Base-by-base conservation (phyloP, 768 basidiomycete species). In the Lepiota venenata region DNA sequence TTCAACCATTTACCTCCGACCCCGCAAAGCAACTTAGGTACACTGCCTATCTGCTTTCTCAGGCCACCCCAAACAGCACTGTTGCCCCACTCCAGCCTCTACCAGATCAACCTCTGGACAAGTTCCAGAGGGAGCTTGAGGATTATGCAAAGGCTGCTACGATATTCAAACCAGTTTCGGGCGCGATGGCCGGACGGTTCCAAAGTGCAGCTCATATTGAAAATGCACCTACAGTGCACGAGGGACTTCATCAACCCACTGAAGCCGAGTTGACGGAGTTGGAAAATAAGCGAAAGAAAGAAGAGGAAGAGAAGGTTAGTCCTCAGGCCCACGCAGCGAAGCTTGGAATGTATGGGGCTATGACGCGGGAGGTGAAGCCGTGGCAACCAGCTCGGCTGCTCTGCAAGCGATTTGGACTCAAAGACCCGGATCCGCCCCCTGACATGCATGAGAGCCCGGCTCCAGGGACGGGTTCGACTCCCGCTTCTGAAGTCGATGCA, bases 171-270 rank as follows among this genome's bases (percentile, higher is more conserved):
- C 97, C 97, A 0, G 83, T 95, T 60, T 82, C 85, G 0, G 91
- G 88, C 2, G 91, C 92, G 14, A 98, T 98, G 91, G 93, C 93
- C 0, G 88, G 85, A 18, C 81, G 96, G n/a, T 98, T 98, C 69
- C 93, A 89, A 4, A 88, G 83, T 53, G 91, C 91, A 0, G 80
- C 81, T 0, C 76, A 85, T 12, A 70, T 91, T n/a, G 91, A 92
- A 22, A 65, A 69, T 4, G 87, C 80, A 0, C 81, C 86, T 4
- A 77, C 81, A 52, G 66, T 82, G 11, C 63, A 81, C 27, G 88
- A 86, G 64, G 91, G 91, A 1, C 64, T 93, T 46, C 81, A 89
- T 60, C 80, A 76, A 37, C 87, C 88, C 0, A 68, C 73, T 5
- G 60, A 64, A 1, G 74, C 78, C 32, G 80, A 82, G 40, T 69